Percentiles rank a stretch among this genome's conserved stretches.
Conservation (phyloP, 257 asterid genomes). For the Asclepias syriaca region DNA sequence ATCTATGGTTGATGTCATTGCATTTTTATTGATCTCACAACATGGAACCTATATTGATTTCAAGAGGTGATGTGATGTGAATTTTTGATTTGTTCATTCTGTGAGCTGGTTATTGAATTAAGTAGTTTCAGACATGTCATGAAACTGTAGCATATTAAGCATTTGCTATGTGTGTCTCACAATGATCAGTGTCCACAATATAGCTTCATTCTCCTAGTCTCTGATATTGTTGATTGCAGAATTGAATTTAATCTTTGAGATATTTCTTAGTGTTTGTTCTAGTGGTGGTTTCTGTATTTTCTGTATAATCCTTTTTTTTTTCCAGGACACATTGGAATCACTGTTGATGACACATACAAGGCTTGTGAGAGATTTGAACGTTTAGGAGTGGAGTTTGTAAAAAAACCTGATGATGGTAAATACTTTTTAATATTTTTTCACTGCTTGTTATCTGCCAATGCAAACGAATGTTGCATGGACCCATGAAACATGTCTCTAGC, state of each 20-base stretch:
- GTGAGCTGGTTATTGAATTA: not conserved
- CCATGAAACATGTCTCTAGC: not conserved
- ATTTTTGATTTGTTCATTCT: not conserved
- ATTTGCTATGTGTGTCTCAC: not conserved
- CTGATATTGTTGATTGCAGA: not conserved
- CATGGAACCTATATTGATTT: not conserved
- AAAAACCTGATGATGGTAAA: conserved; percentile 75
- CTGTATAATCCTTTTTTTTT: not conserved
- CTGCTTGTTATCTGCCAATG: not conserved
- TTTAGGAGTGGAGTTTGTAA: conserved; percentile 75
- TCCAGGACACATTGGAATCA: conserved; percentile 87
- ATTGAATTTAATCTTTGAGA: not conserved
- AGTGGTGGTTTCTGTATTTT: conserved; percentile 9
- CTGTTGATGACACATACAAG: conserved; percentile 68
- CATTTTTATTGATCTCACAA: not conserved
- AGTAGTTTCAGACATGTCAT: not conserved
- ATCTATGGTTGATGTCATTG: not conserved
- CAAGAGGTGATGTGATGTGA: not conserved
- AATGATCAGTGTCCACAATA: not conserved
- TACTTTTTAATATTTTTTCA: not conserved
- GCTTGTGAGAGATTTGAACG: conserved; percentile 84
- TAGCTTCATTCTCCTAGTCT: not conserved
- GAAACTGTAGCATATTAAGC: not conserved
- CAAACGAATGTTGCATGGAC: not conserved
- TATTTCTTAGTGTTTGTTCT: not conserved